A percentile compares a stretch with the other conserved stretches of the same genome.
Conservation (phyloP, 768 basidiomycete species). For the Scleroderma bovista region DNA sequence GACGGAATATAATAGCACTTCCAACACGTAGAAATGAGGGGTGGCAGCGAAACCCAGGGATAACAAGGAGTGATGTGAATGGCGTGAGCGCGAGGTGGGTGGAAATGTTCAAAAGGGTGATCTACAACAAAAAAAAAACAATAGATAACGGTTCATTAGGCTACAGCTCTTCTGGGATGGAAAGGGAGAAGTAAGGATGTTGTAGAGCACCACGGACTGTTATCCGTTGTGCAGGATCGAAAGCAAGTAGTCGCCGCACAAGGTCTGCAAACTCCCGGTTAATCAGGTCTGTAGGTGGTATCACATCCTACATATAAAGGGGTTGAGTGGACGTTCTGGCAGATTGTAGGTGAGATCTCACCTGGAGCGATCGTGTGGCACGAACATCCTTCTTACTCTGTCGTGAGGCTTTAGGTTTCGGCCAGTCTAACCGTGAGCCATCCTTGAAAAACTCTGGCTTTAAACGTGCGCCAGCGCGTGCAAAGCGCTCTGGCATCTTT, state of each 20-base stretch:
- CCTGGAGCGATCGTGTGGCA: constrained; percentile 71
- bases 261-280: constrained; percentile 85
- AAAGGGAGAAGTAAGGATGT: constrained; percentile 79
- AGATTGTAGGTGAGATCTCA: constrained; percentile 32
- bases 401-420: constrained; percentile 78
- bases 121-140: constrained; percentile 22
- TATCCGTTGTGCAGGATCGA: constrained; percentile 86
- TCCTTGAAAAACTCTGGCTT: constrained; percentile 96
- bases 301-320: constrained; percentile 60
- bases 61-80: constrained; percentile 17
- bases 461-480: constrained; percentile 63
- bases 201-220: constrained; percentile 82
- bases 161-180: constrained; percentile 65
- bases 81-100: constrained; percentile 14
- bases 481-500: constrained; percentile 88
- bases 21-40: constrained; percentile 16
- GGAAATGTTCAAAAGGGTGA: constrained; percentile 16
- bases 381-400: constrained; percentile 94
- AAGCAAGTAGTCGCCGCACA: constrained; percentile 79
- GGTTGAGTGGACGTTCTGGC: not conserved
- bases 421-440: constrained; percentile 83
- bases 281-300: constrained; percentile 65
- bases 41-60: constrained; percentile 17
- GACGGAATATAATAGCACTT: constrained; percentile 33
- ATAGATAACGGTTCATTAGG: constrained; percentile 31